Evolutionary conservation across 371 early-diverging fungal genomes (phyloP).

Genomic region (Blastocladiella emersonii): DNA sequence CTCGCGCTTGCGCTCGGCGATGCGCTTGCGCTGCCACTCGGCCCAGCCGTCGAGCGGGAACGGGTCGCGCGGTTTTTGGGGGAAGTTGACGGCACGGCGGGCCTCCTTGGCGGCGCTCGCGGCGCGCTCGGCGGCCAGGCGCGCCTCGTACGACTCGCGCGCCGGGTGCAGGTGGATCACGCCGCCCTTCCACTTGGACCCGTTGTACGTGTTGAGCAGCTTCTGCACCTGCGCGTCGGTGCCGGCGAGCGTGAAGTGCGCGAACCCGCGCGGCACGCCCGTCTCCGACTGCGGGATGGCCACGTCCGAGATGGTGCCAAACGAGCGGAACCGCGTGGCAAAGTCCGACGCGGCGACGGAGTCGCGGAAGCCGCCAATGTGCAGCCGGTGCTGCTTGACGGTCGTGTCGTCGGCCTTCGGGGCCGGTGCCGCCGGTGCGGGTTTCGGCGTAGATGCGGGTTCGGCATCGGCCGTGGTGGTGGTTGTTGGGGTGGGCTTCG

Average conservation of each 20-base stretch:
- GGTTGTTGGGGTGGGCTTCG: too few species aligned
- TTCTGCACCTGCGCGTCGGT: background rate
- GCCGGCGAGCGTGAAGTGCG: background rate
- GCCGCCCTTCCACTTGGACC: constrained; percentile 3
- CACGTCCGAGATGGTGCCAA: background rate
- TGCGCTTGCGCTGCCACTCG: background rate
- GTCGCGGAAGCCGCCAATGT: background rate
- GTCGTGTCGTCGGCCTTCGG: too few species aligned
- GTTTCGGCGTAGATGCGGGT: too few species aligned
- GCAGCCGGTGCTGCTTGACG: background rate
- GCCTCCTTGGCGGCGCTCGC: background rate
- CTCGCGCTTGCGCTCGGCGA: background rate
- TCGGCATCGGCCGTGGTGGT: too few species aligned
- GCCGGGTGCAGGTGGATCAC: background rate
- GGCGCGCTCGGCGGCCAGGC: background rate
- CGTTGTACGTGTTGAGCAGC: background rate
- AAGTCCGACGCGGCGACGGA: background rate
- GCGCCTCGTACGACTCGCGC: background rate
- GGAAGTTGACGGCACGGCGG: too few species aligned
- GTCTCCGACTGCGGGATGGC: background rate
- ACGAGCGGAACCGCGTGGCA: background rate
- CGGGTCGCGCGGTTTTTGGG: background rate
- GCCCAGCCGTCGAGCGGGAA: background rate
- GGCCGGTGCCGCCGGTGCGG: too few species aligned
- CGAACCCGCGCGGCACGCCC: background rate